Evolutionary conservation across 2,329 filamentous ascomycete species (phyloP), one percentile per base, ranked within the genome.

Genomic region (Neonectria magnoliae): DNA sequence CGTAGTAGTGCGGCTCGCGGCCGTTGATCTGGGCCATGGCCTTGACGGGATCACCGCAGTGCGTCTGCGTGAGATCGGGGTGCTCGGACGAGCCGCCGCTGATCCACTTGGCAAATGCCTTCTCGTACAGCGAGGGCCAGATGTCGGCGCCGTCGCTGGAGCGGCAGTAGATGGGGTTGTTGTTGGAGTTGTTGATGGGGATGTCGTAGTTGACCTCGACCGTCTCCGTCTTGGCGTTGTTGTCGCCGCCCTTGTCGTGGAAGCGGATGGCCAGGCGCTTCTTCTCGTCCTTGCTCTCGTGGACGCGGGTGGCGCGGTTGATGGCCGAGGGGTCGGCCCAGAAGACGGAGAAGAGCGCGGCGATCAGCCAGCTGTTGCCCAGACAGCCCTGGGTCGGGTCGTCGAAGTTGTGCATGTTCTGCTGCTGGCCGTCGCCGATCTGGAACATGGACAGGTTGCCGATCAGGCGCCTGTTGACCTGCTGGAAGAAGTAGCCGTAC

Each of bases 21-120:
- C 77, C 78, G 70, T 79, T 81, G 69, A 82, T 77, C 74, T 82
- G 81, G 4, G 79, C 80, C 80, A 82, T 81, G 54, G 79, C 79
- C 74, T 82, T 82, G 72, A 82, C 70, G 13, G 81, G 81, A 70
- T 82, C 81, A 66, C 81, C 81, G 63, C 76, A 74, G 73, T 77
- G 74, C 5, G 75, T 76, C 70, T 79, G 75, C 22, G 80, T 82
- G 67, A 82, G 76, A 67, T 83, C 81, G 16, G 81, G 78, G 61
- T 76, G 77, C 67, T 79, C 72, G 0, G 71, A 70, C 50, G 69
- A 68, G 67, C 64, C 64, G 20, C 67, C 66, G 11, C 73, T 77
- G 66, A 82, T 75, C 81, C 81, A 83, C 73, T 81, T 81, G 69
- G 81, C 75, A 61, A 83, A 83, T 14, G 81, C 81, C 77, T 83